A percentile compares a stretch with the other conserved stretches of the same genome.
These are phyloP conservation scores for Claviceps quebecensis DNA, from an alignment of 2,329 filamentous ascomycete genomes.

Conservation along the genomic window DNA sequence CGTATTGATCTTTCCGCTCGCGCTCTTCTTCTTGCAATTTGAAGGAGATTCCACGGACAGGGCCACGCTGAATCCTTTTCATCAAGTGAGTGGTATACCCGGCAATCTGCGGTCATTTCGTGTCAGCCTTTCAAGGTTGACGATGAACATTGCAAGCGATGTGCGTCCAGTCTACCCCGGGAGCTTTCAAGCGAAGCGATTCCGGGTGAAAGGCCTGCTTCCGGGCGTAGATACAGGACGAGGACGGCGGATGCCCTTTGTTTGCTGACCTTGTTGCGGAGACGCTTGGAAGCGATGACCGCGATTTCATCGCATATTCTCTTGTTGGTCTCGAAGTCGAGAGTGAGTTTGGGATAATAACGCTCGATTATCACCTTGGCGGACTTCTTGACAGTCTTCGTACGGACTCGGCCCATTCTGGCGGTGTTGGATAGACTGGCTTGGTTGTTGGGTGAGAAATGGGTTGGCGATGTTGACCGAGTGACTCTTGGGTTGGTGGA, in stretches of 20 bases:
- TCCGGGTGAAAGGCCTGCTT: background rate
- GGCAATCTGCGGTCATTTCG: conserved; percentile 52
- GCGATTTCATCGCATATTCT: conserved; percentile 99
- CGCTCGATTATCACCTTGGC: conserved; percentile 99
- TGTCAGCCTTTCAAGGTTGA: background rate
- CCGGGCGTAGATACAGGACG: too few relatives aligned
- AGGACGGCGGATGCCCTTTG: too few relatives aligned
- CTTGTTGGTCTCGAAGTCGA: conserved; percentile 99
- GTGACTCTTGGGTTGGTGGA: too few relatives aligned
- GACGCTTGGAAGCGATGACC: conserved; percentile 97
- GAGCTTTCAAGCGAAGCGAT: too few relatives aligned
- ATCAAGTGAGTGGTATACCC: conserved; percentile 98
- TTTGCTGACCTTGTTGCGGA: conserved; percentile 84
- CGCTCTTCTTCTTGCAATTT: conserved; percentile 99
- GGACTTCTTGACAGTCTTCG: conserved; percentile 59
- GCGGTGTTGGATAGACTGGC: conserved; percentile 29
- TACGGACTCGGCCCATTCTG: conserved; percentile 58
- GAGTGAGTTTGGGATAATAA: conserved; percentile 93
- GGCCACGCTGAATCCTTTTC: conserved; percentile 99
- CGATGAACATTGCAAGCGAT: too few relatives aligned
- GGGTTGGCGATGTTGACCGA: conserved; percentile 1
- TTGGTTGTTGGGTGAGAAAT: conserved; percentile 20
- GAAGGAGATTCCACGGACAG: conserved; percentile 99
- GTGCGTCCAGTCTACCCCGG: too few relatives aligned
- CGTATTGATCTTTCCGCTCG: conserved; percentile 99